Percentiles rank a stretch among this genome's conserved stretches.
phyloP scores from a whole-genome alignment of 768 basidiomycete species.

The Boletus huronensis region DNA sequence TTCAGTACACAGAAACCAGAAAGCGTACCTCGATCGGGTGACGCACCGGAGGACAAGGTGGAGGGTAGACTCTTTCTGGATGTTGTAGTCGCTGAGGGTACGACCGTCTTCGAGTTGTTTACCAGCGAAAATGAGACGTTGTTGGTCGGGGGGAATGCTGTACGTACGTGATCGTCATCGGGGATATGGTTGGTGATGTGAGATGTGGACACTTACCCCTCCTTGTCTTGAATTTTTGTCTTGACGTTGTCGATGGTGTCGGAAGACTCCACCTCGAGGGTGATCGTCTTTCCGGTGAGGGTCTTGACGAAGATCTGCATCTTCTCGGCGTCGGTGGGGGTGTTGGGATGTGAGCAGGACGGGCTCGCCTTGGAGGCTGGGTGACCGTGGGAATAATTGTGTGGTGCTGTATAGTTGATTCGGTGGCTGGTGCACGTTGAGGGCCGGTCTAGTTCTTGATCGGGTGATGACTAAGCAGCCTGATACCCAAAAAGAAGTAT shows the following conservation, averaged over 20 bases:
- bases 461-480: background rate
- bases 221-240: conserved; percentile 57
- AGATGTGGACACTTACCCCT: conserved; percentile 45
- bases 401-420: conserved; percentile 30
- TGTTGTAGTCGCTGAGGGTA: conserved; percentile 95
- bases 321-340: conserved; percentile 16
- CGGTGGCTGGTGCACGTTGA: conserved; percentile 24
- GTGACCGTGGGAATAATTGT: conserved; percentile 16
- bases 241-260: conserved; percentile 30
- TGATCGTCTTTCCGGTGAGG: conserved; percentile 55
- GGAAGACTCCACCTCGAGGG: conserved; percentile 30
- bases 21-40: background rate
- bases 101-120: conserved; percentile 99
- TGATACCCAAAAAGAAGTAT: background rate
- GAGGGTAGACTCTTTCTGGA: conserved; percentile 97
- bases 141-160: conserved; percentile 27
- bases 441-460: conserved; percentile 18
- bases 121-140: conserved; percentile 60
- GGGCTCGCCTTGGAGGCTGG: background rate
- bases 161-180: conserved; percentile 29
- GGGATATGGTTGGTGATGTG: too few species aligned
- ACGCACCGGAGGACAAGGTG: conserved; percentile 92
- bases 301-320: conserved; percentile 85
- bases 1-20: background rate
- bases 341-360: background rate